Conservation (phyloP, 1,284 basidiomycete genomes). For the Microbotryum scabiosae region DNA sequence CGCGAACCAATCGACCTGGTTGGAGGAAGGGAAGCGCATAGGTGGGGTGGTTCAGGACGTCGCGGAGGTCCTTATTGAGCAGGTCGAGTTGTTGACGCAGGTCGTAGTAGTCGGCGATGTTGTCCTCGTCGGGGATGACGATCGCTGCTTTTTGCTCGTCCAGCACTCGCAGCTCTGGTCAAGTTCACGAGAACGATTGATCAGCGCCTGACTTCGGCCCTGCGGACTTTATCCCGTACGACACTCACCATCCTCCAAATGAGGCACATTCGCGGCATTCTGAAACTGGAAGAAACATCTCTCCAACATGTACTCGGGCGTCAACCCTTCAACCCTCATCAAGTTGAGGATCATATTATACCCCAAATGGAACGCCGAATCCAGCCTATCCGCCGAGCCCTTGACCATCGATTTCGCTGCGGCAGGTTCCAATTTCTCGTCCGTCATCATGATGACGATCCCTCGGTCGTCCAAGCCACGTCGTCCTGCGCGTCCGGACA, state of each 20-base stretch:
- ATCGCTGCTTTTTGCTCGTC: conserved; percentile 62
- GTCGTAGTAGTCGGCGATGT: conserved; percentile 84
- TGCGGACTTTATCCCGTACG: not conserved
- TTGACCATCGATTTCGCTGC: conserved; percentile 97
- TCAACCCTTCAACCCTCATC: conserved; percentile 97
- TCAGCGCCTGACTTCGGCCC: not conserved
- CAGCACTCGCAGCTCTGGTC: conserved; percentile 61
- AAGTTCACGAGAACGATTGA: not conserved
- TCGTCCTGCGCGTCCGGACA: conserved; percentile 96
- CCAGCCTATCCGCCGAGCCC: conserved; percentile 91
- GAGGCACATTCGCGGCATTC: conserved; percentile 78
- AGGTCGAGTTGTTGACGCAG: conserved; percentile 83
- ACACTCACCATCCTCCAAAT: conserved; percentile 68
- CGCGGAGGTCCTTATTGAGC: conserved; percentile 73
- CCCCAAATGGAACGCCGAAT: conserved; percentile 96
- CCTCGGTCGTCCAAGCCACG: conserved; percentile 97
- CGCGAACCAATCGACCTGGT: conserved; percentile 77
- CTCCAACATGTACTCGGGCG: conserved; percentile 97
- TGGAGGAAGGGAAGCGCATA: conserved; percentile 92
- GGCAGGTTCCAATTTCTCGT: conserved; percentile 90
- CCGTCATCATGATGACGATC: conserved; percentile 99
- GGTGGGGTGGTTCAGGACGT: conserved; percentile 87
- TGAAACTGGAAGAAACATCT: conserved; percentile 98
- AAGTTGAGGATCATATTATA: conserved; percentile 99
- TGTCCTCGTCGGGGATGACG: conserved; percentile 70